These are phyloP conservation scores for Quercus mongolica DNA, from an alignment of 306 rosid species.

Conservation along the genomic window DNA sequence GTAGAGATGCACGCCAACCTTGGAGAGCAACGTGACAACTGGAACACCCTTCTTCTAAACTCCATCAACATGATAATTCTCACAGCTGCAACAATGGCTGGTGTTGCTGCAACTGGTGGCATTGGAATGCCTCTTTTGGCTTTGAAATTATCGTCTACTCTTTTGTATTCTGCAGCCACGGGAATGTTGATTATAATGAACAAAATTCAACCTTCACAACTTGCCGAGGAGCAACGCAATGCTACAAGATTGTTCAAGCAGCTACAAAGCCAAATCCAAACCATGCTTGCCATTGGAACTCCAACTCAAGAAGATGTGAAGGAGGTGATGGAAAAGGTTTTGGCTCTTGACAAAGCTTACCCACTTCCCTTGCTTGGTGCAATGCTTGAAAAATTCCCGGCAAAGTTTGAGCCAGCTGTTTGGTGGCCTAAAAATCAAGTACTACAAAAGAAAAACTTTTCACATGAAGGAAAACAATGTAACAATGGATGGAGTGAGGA, in stretches of 20 bases:
- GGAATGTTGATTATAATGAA: slow-evolving; percentile 57
- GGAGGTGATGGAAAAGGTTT: slow-evolving; percentile 41
- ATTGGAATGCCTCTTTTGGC: slow-evolving; percentile 33
- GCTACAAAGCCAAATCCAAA: slow-evolving; percentile 40
- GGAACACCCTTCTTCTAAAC: slow-evolving; percentile 60
- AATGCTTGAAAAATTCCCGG: slow-evolving; percentile 77
- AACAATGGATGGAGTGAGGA: slow-evolving; percentile 61
- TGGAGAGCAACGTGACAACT: slow-evolving; percentile 60
- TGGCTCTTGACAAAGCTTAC: slow-evolving; percentile 70
- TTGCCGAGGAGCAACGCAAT: slow-evolving; percentile 77
- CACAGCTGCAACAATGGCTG: slow-evolving; percentile 60
- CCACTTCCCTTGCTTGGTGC: slow-evolving; percentile 78
- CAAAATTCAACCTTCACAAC: slow-evolving; percentile 84
- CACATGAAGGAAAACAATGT: not conserved
- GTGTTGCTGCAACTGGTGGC: slow-evolving; percentile 28
- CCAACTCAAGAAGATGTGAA: slow-evolving; percentile 44
- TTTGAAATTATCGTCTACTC: slow-evolving; percentile 51
- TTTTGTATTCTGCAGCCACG: slow-evolving; percentile 58
- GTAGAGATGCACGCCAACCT: slow-evolving; percentile 70
- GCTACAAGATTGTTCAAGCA: slow-evolving; percentile 61
- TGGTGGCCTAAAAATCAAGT: slow-evolving; percentile 67
- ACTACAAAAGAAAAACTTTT: not conserved
- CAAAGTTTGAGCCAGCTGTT: slow-evolving; percentile 50
- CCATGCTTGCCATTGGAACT: slow-evolving; percentile 21
- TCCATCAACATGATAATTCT: slow-evolving; percentile 82